Evolutionary conservation across 768 basidiomycete genomes (phyloP).

Genomic region (Trametes gibbosa): DNA sequence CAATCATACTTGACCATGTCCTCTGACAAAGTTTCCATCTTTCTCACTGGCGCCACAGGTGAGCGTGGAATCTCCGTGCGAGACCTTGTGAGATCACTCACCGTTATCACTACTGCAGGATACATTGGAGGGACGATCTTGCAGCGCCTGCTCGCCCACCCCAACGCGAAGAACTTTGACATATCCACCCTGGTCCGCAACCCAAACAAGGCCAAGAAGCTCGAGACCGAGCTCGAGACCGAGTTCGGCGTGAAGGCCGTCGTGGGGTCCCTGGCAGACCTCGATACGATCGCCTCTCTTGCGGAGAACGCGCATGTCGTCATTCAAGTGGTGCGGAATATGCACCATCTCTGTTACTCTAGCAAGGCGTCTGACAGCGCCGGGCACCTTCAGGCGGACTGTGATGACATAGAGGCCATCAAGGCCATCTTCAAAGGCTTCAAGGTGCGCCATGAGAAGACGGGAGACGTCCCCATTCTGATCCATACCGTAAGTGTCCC

Average conservation of each 20-base stretch:
- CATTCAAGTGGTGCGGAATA: conserved; percentile 9
- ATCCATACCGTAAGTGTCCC: conserved; percentile 58
- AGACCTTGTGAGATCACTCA: not conserved
- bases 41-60: conserved; percentile 47
- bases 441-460: conserved; percentile 42
- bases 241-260: conserved; percentile 17
- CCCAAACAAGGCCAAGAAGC: conserved; percentile 31
- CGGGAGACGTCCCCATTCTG: conserved; percentile 43
- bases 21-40: conserved; percentile 33
- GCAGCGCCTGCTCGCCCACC: conserved; percentile 42
- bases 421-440: conserved; percentile 51
- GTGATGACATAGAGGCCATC: conserved; percentile 45
- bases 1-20: not conserved
- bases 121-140: conserved; percentile 48
- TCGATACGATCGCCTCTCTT: conserved; percentile 33
- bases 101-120: not conserved
- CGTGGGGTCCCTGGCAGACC: conserved; percentile 29
- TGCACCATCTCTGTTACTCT: not conserved
- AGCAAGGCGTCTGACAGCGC: conserved; percentile 34
- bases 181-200: conserved; percentile 47
- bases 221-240: conserved; percentile 12
- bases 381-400: conserved; percentile 36
- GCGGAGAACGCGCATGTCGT: conserved; percentile 42
- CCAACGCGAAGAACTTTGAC: conserved; percentile 38
- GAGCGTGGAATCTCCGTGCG: not conserved